Percentiles rank a stretch among this genome's conserved stretches.
These are phyloP conservation scores for Ceratocystis colombiana DNA, from an alignment of 2,329 filamentous ascomycete species.

Conservation along the genomic window DNA sequence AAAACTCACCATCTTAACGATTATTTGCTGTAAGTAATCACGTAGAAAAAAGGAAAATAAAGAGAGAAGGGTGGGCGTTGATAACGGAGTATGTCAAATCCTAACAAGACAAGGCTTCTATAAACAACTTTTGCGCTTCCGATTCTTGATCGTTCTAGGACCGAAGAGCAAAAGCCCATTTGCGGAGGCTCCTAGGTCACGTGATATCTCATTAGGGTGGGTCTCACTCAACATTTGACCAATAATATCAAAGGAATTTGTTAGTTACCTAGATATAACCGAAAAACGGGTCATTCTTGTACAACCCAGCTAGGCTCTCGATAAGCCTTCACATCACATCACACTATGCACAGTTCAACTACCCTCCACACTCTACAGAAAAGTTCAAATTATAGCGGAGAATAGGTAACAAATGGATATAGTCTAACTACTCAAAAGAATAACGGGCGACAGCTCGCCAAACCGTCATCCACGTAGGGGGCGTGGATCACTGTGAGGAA, in stretches of 20 bases:
- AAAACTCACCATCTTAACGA: slow-evolving; percentile 25
- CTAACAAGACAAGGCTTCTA: slow-evolving; percentile 17
- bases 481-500: slow-evolving; percentile 26
- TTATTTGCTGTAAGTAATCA: slow-evolving; percentile 17
- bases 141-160: slow-evolving; percentile 20
- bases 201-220: background rate
- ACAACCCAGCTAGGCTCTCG: background rate
- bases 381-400: no score
- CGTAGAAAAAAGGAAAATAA: slow-evolving; percentile 8
- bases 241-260: slow-evolving; percentile 10
- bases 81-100: background rate
- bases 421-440: no score
- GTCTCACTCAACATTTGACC: background rate
- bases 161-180: slow-evolving; percentile 11
- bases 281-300: background rate
- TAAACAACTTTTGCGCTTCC: slow-evolving; percentile 16
- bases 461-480: slow-evolving; percentile 23
- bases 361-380: no score
- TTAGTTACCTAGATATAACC: background rate
- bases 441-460: background rate
- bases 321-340: background rate
- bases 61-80: background rate
- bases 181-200: slow-evolving; percentile 11
- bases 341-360: no score
- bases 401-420: no score